Percentiles rank a stretch among this genome's conserved stretches.
Evolutionary conservation across 306 rosid species (phyloP).

Genomic region (Rubus idaeus): DNA sequence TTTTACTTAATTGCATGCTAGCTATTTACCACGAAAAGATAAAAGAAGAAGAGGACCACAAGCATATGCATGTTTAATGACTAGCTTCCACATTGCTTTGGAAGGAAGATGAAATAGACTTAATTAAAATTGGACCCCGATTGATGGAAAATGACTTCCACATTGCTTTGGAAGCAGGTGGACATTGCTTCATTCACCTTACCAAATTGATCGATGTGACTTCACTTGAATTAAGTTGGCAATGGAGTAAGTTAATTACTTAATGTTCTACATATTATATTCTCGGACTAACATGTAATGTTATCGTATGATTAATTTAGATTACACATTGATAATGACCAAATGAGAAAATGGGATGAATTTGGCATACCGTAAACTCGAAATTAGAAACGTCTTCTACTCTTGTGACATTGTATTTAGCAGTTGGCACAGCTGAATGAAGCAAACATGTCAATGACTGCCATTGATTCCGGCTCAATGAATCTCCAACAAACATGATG

Average conservation of each 20-base stretch:
- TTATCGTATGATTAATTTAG: background rate
- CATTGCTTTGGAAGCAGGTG: background rate
- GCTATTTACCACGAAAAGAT: background rate
- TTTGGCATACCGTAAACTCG: slow-evolving; percentile 51
- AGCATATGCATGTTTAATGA: background rate
- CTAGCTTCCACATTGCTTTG: too few species aligned
- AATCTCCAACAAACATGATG: slow-evolving; percentile 92
- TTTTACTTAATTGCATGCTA: background rate
- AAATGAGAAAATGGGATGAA: background rate
- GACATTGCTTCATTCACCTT: too few species aligned
- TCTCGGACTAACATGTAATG: background rate
- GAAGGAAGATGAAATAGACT: too few species aligned
- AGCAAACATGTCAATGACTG: slow-evolving; percentile 84
- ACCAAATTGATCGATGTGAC: slow-evolving; percentile 5
- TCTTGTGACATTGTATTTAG: slow-evolving; percentile 48
- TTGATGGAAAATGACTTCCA: slow-evolving; percentile 7
- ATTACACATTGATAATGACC: background rate
- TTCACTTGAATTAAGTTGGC: background rate
- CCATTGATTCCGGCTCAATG: slow-evolving; percentile 89
- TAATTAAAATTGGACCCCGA: background rate
- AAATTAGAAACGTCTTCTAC: slow-evolving; percentile 61
- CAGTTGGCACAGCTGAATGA: slow-evolving; percentile 52
- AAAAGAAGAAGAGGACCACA: slow-evolving; percentile 2
- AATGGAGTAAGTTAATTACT: background rate
- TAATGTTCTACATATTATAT: background rate